phyloP scores from a whole-genome alignment of 495 filamentous ascomycete genomes.

The Podospora didyma region DNA sequence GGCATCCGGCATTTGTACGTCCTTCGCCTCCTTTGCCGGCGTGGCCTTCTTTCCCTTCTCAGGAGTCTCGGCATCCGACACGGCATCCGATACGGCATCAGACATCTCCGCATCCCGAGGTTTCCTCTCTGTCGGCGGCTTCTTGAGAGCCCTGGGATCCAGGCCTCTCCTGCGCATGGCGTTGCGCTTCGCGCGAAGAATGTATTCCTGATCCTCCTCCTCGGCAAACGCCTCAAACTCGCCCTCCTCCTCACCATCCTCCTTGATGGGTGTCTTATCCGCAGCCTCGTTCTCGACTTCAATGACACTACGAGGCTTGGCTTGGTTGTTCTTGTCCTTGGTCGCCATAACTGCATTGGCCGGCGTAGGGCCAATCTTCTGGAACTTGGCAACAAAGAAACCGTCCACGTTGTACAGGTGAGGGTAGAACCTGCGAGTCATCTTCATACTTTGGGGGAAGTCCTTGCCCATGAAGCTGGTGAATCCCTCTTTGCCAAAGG shows the following conservation, averaged over 20 bases:
- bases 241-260: slow-evolving; percentile 43
- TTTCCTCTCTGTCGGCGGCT: slow-evolving; percentile 15
- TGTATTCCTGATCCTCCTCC: slow-evolving; percentile 73
- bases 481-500: slow-evolving; percentile 92
- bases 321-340: slow-evolving; percentile 33
- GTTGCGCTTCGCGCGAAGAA: slow-evolving; percentile 67
- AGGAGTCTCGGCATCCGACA: slow-evolving; percentile 12
- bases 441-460: slow-evolving; percentile 79
- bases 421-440: slow-evolving; percentile 87
- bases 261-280: slow-evolving; percentile 48
- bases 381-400: slow-evolving; percentile 97
- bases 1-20: slow-evolving; percentile 17
- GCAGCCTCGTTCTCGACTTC: slow-evolving; percentile 33
- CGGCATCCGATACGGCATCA: too few species aligned
- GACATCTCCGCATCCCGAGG: slow-evolving; percentile 12
- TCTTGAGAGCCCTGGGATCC: slow-evolving; percentile 46
- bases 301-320: slow-evolving; percentile 13
- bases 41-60: slow-evolving; percentile 19
- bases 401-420: slow-evolving; percentile 96
- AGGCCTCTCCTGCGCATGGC: slow-evolving; percentile 52
- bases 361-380: slow-evolving; percentile 79
- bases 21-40: slow-evolving; percentile 10
- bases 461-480: slow-evolving; percentile 80
- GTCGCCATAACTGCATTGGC: slow-evolving; percentile 45
- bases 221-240: slow-evolving; percentile 88